Evolutionary conservation across 345 rosid species (phyloP).

Genomic region (Reutealis trisperma): DNA sequence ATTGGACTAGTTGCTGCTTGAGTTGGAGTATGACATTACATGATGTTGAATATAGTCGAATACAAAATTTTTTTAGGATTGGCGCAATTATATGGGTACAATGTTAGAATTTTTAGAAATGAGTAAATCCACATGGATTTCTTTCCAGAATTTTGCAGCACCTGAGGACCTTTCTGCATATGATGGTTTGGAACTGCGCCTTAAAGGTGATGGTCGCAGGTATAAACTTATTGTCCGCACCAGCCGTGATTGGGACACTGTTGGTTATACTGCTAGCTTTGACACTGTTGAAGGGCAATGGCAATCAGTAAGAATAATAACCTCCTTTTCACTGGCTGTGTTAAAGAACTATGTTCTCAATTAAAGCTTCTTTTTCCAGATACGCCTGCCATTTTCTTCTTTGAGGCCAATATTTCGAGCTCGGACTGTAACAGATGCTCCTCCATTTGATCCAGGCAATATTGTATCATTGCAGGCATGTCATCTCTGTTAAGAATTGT

Average conservation of each 20-base stretch:
- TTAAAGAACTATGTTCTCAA: slow-evolving; percentile 1
- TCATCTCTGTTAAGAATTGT: neutral
- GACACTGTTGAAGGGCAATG: slow-evolving; percentile 78
- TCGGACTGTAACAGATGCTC: slow-evolving; percentile 66
- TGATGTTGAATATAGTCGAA: neutral
- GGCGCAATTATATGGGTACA: neutral
- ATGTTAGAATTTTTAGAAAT: neutral
- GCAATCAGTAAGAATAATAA: slow-evolving; percentile 68
- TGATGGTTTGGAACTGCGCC: slow-evolving; percentile 78
- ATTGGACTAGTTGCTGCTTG: neutral
- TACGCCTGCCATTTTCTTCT: slow-evolving; percentile 74
- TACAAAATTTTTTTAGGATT: neutral
- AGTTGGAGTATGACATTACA: neutral
- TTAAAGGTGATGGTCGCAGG: slow-evolving; percentile 85
- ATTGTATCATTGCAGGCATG: slow-evolving; percentile 79
- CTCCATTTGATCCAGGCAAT: slow-evolving; percentile 70
- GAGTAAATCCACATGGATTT: slow-evolving; percentile 2
- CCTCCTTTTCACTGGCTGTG: slow-evolving; percentile 1
- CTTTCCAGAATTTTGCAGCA: slow-evolving; percentile 66
- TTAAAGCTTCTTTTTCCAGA: slow-evolving; percentile 35
- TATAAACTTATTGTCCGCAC: slow-evolving; percentile 80
- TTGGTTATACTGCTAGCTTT: slow-evolving; percentile 80
- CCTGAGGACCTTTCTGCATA: slow-evolving; percentile 86
- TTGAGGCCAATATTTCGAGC: slow-evolving; percentile 90
- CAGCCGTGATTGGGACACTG: slow-evolving; percentile 86